A percentile compares a stretch with the other conserved stretches of the same genome.
These are phyloP conservation scores for Rubroboletus pulcherrimus DNA, from an alignment of 768 basidiomycete species.

Conservation along the genomic window DNA sequence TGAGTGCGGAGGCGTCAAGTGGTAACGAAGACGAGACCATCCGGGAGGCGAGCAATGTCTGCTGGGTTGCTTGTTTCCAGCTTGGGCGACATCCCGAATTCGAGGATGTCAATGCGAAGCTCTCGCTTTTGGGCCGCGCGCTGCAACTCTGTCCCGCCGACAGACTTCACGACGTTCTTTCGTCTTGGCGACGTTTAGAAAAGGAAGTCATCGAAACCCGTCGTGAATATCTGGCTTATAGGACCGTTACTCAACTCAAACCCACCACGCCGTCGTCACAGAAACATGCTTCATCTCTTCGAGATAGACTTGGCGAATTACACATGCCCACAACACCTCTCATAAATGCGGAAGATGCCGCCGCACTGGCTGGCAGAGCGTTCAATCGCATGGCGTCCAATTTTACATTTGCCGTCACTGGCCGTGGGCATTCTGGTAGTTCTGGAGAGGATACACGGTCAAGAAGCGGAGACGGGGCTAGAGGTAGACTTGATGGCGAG, in stretches of 20 bases:
- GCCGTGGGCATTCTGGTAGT: constrained; percentile 27
- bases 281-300: constrained; percentile 50
- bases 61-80: constrained; percentile 88
- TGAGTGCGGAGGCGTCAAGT: constrained; percentile 36
- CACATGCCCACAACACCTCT: constrained; percentile 68
- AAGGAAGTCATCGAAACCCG: constrained; percentile 55
- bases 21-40: constrained; percentile 39
- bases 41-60: constrained; percentile 70
- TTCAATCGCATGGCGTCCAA: constrained; percentile 73
- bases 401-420: constrained; percentile 64
- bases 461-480: constrained; percentile 38
- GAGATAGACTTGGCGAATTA: constrained; percentile 59
- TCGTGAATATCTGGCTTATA: constrained; percentile 38
- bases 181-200: constrained; percentile 73
- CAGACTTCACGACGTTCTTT: constrained; percentile 71
- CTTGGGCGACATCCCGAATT: constrained; percentile 82
- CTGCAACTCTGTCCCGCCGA: constrained; percentile 85
- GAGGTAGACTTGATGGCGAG: constrained; percentile 44
- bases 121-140: constrained; percentile 72
- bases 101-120: constrained; percentile 59
- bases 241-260: constrained; percentile 15
- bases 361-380: constrained; percentile 75
- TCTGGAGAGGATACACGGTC: constrained; percentile 24
- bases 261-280: constrained; percentile 20
- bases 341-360: constrained; percentile 71